Evolutionary conservation across 805 yeast genomes (phyloP).

Genomic region (Saturnispora quitensis): DNA sequence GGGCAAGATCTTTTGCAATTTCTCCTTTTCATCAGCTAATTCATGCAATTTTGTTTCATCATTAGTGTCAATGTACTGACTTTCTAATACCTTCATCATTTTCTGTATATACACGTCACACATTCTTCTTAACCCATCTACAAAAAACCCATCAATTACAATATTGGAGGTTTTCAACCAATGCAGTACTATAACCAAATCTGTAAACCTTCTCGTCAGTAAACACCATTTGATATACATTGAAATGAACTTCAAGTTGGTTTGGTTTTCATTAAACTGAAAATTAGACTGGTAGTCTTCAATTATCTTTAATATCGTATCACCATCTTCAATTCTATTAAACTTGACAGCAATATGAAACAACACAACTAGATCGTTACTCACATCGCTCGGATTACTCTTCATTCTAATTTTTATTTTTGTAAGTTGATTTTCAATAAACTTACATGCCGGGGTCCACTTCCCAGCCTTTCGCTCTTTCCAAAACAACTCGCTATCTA

Average conservation of each 20-base stretch:
- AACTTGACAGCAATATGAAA: conserved; percentile 11
- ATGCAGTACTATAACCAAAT: conserved; percentile 9
- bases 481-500: conserved; percentile 16
- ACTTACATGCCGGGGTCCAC: conserved; percentile 6
- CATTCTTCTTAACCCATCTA: conserved; percentile 6
- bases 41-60: conserved; percentile 2
- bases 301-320: not conserved
- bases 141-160: conserved; percentile 6
- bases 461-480: conserved; percentile 15
- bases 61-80: not conserved
- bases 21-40: conserved; percentile 5
- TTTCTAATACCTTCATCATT: conserved; percentile 3
- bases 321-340: conserved; percentile 3
- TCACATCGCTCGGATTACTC: not conserved
- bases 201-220: conserved; percentile 5
- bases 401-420: not conserved
- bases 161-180: conserved; percentile 9
- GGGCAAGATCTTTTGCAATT: conserved; percentile 8
- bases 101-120: conserved; percentile 1
- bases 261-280: conserved; percentile 9
- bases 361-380: conserved; percentile 9
- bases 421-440: conserved; percentile 5
- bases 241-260: conserved; percentile 9
- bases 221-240: conserved; percentile 13
- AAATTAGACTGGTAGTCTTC: not conserved